Percentiles rank a stretch among this genome's conserved stretches.
These are phyloP conservation scores for Trametes cingulata DNA, from an alignment of 768 basidiomycete species.

Conservation along the genomic window DNA sequence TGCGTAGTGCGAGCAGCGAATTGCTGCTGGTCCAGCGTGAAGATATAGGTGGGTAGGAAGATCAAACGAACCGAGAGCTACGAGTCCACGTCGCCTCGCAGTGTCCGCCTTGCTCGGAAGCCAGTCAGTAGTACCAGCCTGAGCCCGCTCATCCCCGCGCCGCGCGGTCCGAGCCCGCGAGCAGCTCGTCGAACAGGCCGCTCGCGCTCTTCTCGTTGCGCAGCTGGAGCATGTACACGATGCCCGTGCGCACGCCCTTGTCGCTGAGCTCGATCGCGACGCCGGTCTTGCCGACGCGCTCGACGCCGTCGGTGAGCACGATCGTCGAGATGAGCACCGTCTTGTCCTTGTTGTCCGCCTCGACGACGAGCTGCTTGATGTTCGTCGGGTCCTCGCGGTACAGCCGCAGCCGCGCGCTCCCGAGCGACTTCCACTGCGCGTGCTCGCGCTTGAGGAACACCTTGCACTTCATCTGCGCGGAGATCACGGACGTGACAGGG, in stretches of 20 bases:
- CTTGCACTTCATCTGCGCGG: constrained; percentile 97
- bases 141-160: constrained; percentile 1
- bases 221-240: constrained; percentile 96
- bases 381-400: constrained; percentile 85
- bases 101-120: constrained; percentile 5
- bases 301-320: constrained; percentile 93
- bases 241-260: constrained; percentile 86
- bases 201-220: constrained; percentile 86
- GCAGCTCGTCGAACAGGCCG: constrained; percentile 81
- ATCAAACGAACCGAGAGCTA: background rate
- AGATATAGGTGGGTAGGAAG: background rate
- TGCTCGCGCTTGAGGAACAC: constrained; percentile 95
- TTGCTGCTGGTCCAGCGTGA: constrained; percentile 1
- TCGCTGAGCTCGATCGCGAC: constrained; percentile 96
- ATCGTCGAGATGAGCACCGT: constrained; percentile 91
- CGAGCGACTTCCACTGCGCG: constrained; percentile 97
- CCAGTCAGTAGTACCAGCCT: background rate
- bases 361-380: constrained; percentile 94
- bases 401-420: constrained; percentile 82
- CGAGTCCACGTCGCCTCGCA: constrained; percentile 4
- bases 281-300: constrained; percentile 98
- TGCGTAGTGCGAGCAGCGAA: background rate
- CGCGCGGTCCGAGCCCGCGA: constrained; percentile 83
- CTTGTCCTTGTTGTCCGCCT: constrained; percentile 76
- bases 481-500: constrained; percentile 74